phyloP scores from a whole-genome alignment of 2,329 filamentous ascomycete species.

The Coniochaeta prunicola region DNA sequence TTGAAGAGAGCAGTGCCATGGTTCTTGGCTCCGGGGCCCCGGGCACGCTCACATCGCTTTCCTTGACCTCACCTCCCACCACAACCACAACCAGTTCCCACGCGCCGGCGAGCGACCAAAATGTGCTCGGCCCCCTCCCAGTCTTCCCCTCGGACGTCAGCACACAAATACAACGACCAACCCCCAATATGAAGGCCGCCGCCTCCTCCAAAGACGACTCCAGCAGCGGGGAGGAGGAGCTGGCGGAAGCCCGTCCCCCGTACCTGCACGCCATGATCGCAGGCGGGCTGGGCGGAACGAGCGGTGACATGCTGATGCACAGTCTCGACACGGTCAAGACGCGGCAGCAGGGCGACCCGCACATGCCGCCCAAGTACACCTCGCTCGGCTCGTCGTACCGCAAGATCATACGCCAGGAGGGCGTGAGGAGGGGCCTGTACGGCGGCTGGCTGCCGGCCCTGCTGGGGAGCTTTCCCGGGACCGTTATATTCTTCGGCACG shows the following conservation, averaged over 20 bases:
- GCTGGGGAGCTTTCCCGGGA: slow-evolving; percentile 86
- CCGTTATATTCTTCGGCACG: slow-evolving; percentile 88
- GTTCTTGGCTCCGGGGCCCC: neutral
- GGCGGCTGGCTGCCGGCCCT: slow-evolving; percentile 90
- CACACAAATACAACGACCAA: slow-evolving; percentile 9
- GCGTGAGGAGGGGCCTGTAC: slow-evolving; percentile 77
- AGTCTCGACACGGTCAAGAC: slow-evolving; percentile 98
- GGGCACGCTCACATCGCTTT: neutral
- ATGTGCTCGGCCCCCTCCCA: neutral
- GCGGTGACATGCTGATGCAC: slow-evolving; percentile 97
- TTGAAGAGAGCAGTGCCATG: neutral
- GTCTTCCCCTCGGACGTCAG: neutral
- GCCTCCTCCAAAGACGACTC: too few species aligned
- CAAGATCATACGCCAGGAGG: slow-evolving; percentile 90
- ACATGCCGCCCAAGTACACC: slow-evolving; percentile 86
- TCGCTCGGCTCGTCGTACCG: slow-evolving; percentile 86
- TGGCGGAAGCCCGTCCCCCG: slow-evolving; percentile 52
- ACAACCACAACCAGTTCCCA: neutral
- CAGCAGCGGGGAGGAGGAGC: slow-evolving; percentile 15
- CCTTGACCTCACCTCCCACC: neutral
- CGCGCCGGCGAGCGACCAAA: neutral
- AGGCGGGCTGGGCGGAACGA: slow-evolving; percentile 85
- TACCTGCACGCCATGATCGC: slow-evolving; percentile 87
- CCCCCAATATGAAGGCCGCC: slow-evolving; percentile 25
- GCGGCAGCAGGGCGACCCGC: slow-evolving; percentile 90